Evolutionary conservation across 805 yeast species (phyloP).

Genomic region (Metschnikowia santaceciliae): DNA sequence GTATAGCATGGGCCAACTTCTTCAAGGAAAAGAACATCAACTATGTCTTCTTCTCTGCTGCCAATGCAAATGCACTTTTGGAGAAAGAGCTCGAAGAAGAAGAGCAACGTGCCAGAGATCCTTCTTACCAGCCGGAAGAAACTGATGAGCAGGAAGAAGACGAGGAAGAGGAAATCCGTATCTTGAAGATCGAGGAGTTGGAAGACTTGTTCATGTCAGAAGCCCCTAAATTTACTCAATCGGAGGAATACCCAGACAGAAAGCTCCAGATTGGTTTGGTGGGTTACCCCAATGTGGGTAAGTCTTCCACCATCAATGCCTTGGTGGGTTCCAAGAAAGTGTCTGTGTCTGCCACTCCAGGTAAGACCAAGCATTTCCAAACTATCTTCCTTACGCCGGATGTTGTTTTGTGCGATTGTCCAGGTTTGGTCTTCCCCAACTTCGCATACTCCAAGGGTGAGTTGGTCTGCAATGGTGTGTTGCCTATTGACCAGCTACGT

Average conservation of each 20-base stretch:
- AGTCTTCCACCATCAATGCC: slow-evolving; percentile 97
- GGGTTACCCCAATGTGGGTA: slow-evolving; percentile 94
- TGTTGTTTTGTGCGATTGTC: slow-evolving; percentile 94
- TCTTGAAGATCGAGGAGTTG: slow-evolving; percentile 77
- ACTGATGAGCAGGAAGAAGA: slow-evolving; percentile 13
- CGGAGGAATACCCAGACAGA: slow-evolving; percentile 53
- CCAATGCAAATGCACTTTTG: slow-evolving; percentile 69
- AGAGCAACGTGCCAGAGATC: slow-evolving; percentile 22
- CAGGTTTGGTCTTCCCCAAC: slow-evolving; percentile 97
- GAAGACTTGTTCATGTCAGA: slow-evolving; percentile 72
- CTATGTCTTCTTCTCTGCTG: slow-evolving; percentile 91
- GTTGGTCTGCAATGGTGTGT: slow-evolving; percentile 95
- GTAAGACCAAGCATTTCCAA: slow-evolving; percentile 98
- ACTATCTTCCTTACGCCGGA: slow-evolving; percentile 81
- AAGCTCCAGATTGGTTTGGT: slow-evolving; percentile 88
- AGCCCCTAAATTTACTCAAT: slow-evolving; percentile 66
- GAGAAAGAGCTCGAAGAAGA: slow-evolving; percentile 55
- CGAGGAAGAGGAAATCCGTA: slow-evolving; percentile 43
- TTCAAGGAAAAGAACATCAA: slow-evolving; percentile 65
- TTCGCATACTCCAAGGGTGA: slow-evolving; percentile 96
- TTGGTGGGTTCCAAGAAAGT: slow-evolving; percentile 94
- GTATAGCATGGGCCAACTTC: slow-evolving; percentile 83
- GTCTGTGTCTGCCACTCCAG: slow-evolving; percentile 98
- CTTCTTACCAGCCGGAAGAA: slow-evolving; percentile 8
- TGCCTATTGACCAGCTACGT: slow-evolving; percentile 94